Evolutionary conservation across 1,284 basidiomycete species (phyloP).

Genomic region (Trametes versicolor): DNA sequence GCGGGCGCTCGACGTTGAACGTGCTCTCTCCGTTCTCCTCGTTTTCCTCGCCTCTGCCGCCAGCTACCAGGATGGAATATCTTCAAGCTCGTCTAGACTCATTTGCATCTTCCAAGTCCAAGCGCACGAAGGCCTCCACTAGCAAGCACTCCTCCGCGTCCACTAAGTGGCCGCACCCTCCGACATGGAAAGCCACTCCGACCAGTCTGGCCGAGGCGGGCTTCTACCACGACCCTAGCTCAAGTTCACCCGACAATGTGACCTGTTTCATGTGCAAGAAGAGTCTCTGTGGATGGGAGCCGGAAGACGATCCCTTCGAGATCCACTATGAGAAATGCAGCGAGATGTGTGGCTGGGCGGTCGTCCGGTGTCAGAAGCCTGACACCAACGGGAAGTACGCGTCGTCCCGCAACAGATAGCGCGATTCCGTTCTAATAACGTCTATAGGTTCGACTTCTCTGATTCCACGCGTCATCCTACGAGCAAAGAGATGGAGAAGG

Average conservation of each 20-base stretch:
- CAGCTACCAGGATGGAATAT: slow-evolving; percentile 56
- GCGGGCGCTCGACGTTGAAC: slow-evolving; percentile 22
- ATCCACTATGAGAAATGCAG: slow-evolving; percentile 77
- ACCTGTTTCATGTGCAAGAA: slow-evolving; percentile 83
- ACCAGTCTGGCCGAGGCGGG: slow-evolving; percentile 81
- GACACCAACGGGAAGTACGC: slow-evolving; percentile 68
- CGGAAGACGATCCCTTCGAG: slow-evolving; percentile 81
- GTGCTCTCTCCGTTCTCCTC: slow-evolving; percentile 12
- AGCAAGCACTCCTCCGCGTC: slow-evolving; percentile 48
- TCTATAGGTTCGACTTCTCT: slow-evolving; percentile 47
- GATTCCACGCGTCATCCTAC: slow-evolving; percentile 70
- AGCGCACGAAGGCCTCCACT: slow-evolving; percentile 52
- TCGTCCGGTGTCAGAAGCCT: slow-evolving; percentile 72
- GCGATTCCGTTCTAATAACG: slow-evolving; percentile 5
- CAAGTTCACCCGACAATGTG: slow-evolving; percentile 72
- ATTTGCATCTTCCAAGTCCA: slow-evolving; percentile 55
- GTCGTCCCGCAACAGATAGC: not conserved
- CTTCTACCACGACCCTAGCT: slow-evolving; percentile 79
- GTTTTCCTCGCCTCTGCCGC: slow-evolving; percentile 11
- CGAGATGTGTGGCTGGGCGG: slow-evolving; percentile 78
- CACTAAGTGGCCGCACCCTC: slow-evolving; percentile 76
- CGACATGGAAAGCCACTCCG: slow-evolving; percentile 70
- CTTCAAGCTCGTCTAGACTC: slow-evolving; percentile 66
- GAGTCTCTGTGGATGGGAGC: slow-evolving; percentile 81
- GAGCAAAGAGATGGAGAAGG: slow-evolving; percentile 72